Conservation (phyloP, 306 rosid genomes). For the Pterocarpus santalinus region DNA sequence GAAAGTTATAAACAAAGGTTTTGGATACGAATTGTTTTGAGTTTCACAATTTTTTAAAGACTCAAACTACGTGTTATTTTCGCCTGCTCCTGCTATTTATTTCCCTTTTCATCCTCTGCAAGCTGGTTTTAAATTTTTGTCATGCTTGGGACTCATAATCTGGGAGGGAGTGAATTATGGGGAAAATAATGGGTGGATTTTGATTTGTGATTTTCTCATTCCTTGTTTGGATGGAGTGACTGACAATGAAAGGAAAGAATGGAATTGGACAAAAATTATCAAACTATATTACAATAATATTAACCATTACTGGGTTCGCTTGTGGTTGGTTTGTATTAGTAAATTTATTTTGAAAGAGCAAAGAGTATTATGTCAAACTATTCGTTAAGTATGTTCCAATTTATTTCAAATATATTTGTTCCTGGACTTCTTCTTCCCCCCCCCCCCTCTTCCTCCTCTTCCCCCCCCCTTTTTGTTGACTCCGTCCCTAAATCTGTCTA, state of each 20-base stretch:
- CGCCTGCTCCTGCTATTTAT: background rate
- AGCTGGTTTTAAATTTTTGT: background rate
- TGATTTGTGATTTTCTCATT: background rate
- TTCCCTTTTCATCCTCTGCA: background rate
- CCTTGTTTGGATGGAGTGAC: background rate
- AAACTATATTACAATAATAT: background rate
- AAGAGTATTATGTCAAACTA: background rate
- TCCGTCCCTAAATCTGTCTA: background rate
- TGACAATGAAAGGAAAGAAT: background rate
- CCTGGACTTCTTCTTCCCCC: background rate
- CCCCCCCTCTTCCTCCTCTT: too few species aligned
- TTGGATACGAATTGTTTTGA: conserved; percentile 50
- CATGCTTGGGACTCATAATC: background rate
- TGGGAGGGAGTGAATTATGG: background rate
- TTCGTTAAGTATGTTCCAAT: background rate
- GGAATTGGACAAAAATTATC: background rate
- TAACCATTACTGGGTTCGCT: background rate
- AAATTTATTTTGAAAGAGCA: background rate
- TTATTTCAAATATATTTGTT: background rate
- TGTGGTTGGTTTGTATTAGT: background rate
- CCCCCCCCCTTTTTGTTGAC: background rate
- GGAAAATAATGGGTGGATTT: background rate
- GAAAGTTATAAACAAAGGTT: conserved; percentile 46
- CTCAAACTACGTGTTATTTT: background rate
- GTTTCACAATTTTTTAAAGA: conserved; percentile 36